phyloP scores from a whole-genome alignment of 257 asterid genomes.

The Echites panduratus region DNA sequence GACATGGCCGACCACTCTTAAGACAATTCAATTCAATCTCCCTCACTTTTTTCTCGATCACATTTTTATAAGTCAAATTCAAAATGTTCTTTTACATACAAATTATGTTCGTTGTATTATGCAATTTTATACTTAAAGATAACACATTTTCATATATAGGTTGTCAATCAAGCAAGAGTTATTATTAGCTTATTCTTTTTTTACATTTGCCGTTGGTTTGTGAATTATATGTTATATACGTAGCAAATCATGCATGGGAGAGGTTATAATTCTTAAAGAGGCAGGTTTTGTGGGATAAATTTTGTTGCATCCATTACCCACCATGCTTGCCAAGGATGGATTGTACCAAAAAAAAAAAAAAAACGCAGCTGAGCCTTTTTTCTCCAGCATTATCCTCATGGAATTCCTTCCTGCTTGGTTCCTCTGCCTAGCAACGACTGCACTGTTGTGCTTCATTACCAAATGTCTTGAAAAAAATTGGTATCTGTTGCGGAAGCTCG shows the following conservation, averaged over 20 bases:
- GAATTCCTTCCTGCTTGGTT: background rate
- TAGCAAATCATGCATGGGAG: background rate
- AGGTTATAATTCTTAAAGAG: background rate
- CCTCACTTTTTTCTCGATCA: too few species aligned
- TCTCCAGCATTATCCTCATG: background rate
- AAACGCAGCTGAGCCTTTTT: background rate
- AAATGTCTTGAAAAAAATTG: background rate
- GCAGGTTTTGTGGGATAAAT: constrained; percentile 1
- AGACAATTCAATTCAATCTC: too few species aligned
- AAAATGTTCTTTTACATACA: too few species aligned
- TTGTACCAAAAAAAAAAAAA: background rate
- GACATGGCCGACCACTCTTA: too few species aligned
- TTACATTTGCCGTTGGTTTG: background rate
- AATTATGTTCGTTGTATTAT: too few species aligned
- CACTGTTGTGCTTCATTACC: too few species aligned
- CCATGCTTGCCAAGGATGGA: background rate
- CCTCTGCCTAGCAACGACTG: background rate
- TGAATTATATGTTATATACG: background rate
- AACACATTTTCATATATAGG: too few species aligned
- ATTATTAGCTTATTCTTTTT: background rate
- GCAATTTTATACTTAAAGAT: too few species aligned
- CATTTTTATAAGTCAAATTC: too few species aligned
- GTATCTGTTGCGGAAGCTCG: too few species aligned
- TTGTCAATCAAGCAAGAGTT: background rate
- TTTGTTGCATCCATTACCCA: background rate